A percentile compares a stretch with the other conserved stretches of the same genome.
phyloP scores from a whole-genome alignment of 108 stramenopile genomes.

The Nitzschia sp. region DNA sequence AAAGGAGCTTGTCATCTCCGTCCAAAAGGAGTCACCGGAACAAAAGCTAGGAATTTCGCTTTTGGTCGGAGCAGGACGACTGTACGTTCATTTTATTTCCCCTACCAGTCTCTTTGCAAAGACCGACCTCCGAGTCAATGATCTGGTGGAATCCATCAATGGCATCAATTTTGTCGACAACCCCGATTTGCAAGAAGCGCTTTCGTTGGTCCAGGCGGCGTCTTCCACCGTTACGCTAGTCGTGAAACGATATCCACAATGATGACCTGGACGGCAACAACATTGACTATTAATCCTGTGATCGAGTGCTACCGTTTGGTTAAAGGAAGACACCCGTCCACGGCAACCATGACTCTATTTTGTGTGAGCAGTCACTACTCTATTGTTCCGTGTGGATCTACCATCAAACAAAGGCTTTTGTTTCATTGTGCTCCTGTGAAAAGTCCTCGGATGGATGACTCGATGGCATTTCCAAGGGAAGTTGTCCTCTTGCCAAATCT shows the following conservation, averaged over 20 bases:
- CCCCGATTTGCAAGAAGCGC: background rate
- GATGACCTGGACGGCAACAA: no score
- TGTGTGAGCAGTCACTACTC: no score
- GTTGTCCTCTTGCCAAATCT: background rate
- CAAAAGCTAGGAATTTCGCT: background rate
- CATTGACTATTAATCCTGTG: no score
- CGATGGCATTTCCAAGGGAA: background rate
- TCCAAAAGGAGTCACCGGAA: background rate
- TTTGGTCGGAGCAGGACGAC: background rate
- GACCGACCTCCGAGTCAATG: background rate
- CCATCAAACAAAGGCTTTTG: background rate
- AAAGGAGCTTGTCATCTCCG: background rate
- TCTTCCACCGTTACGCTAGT: background rate
- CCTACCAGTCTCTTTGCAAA: slow-evolving; percentile 1
- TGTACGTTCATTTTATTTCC: slow-evolving; percentile 3
- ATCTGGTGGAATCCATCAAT: slow-evolving; percentile 7
- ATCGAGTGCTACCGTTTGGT: no score
- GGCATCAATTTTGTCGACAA: slow-evolving; percentile 1
- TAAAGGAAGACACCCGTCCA: no score
- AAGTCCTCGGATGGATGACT: background rate
- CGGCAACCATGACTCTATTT: no score
- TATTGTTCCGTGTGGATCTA: background rate
- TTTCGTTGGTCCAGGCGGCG: background rate
- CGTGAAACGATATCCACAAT: background rate
- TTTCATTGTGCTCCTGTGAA: background rate